These are phyloP conservation scores for Aspergillus asperescens DNA, from an alignment of 495 filamentous ascomycete genomes.

Conservation along the genomic window DNA sequence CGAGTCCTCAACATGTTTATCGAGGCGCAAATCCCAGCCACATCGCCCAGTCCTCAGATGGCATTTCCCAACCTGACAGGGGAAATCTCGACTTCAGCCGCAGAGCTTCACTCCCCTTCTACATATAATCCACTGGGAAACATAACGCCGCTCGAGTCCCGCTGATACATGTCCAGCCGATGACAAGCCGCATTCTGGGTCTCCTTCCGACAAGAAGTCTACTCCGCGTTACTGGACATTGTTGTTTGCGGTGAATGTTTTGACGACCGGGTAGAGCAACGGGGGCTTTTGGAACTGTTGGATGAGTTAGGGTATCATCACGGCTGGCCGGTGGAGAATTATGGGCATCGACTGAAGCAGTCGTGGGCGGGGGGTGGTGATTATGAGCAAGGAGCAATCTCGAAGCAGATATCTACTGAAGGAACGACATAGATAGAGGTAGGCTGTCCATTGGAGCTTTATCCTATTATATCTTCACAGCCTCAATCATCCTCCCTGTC, in stretches of 20 bases:
- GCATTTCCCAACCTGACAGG: too few species aligned
- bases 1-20: neutral
- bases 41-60: slow-evolving; percentile 14
- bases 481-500: slow-evolving; percentile 37
- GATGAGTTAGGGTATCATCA: neutral
- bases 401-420: neutral
- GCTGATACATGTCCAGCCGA: slow-evolving; percentile 16
- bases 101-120: neutral
- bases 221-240: slow-evolving; percentile 29
- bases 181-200: slow-evolving; percentile 30
- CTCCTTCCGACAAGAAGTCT: slow-evolving; percentile 32
- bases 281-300: slow-evolving; percentile 19
- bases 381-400: too few species aligned
- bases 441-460: too few species aligned
- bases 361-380: neutral
- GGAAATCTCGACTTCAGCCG: neutral
- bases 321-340: slow-evolving; percentile 2
- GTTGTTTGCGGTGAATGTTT: slow-evolving; percentile 25
- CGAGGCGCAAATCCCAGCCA: slow-evolving; percentile 18
- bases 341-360: neutral
- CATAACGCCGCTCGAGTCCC: neutral
- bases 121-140: neutral
- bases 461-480: neutral
- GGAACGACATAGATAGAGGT: neutral
- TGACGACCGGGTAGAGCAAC: slow-evolving; percentile 14